A percentile compares a stretch with the other conserved stretches of the same genome.
Conservation (phyloP, 805 yeast species). For the Cyberlindnera mycetangii region DNA sequence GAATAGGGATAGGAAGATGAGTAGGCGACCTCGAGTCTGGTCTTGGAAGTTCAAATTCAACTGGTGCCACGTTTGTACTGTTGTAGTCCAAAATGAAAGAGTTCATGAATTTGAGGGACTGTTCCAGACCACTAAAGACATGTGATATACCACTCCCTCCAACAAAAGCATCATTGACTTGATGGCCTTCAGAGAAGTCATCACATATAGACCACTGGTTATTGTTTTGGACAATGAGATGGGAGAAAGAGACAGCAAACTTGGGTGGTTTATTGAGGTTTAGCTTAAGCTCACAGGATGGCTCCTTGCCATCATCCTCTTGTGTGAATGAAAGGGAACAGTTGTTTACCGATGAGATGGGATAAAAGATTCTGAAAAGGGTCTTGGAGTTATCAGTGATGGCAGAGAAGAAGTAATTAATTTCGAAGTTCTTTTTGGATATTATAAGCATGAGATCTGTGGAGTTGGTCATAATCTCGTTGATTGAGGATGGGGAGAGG, state of each 20-base stretch:
- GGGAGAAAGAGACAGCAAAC: conserved; percentile 72
- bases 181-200: conserved; percentile 82
- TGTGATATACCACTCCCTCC: conserved; percentile 68
- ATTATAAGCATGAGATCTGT: conserved; percentile 71
- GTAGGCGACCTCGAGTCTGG: conserved; percentile 22
- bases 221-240: conserved; percentile 45
- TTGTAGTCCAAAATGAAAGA: conserved; percentile 49
- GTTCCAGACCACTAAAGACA: conserved; percentile 56
- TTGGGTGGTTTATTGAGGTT: conserved; percentile 61
- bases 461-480: conserved; percentile 56
- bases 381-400: conserved; percentile 61
- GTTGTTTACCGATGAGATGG: conserved; percentile 55
- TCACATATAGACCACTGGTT: conserved; percentile 82
- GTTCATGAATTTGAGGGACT: conserved; percentile 50
- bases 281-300: conserved; percentile 45
- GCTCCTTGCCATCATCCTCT: conserved; percentile 28
- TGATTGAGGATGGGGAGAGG: conserved; percentile 63
- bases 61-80: conserved; percentile 30
- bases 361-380: conserved; percentile 69
- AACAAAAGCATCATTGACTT: conserved; percentile 64
- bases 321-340: conserved; percentile 45
- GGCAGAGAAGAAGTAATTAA: conserved; percentile 77
- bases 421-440: conserved; percentile 66
- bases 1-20: conserved; percentile 9
- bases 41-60: conserved; percentile 25